These are phyloP conservation scores for Chaetomium sp. DNA, from an alignment of 2,329 filamentous ascomycete genomes.

Conservation along the genomic window DNA sequence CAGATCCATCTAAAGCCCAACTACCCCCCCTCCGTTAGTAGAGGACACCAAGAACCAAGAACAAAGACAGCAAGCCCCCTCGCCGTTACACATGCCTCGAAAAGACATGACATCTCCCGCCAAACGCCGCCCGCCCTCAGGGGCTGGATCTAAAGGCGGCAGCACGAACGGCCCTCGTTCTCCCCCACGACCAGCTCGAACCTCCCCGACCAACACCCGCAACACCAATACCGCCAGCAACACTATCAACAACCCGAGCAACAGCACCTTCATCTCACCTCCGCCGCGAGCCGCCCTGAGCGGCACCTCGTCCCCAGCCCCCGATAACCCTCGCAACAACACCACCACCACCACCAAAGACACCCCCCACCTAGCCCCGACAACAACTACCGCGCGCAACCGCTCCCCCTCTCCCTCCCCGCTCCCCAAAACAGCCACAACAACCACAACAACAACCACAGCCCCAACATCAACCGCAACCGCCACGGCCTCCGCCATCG, in stretches of 20 bases:
- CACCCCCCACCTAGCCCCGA: slow-evolving; percentile 39
- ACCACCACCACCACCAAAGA: neutral
- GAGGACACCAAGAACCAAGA: neutral
- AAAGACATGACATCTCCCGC: slow-evolving; percentile 47
- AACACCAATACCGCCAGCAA: neutral
- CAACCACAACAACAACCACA: slow-evolving; percentile 6
- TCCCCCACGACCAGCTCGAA: slow-evolving; percentile 25
- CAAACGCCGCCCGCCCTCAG: slow-evolving; percentile 46
- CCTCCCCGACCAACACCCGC: slow-evolving; percentile 16
- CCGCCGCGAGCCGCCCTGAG: slow-evolving; percentile 47
- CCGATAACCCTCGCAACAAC: slow-evolving; percentile 35
- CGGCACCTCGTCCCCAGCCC: slow-evolving; percentile 39
- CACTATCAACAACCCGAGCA: slow-evolving; percentile 3
- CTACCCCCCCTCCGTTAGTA: slow-evolving; percentile 1
- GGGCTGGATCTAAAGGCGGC: slow-evolving; percentile 22
- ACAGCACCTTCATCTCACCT: slow-evolving; percentile 41
- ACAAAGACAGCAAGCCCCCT: neutral
- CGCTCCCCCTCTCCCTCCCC: slow-evolving; percentile 31
- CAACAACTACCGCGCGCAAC: slow-evolving; percentile 32
- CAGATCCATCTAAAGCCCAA: neutral
- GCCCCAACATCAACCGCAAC: slow-evolving; percentile 21
- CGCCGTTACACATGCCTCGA: slow-evolving; percentile 24
- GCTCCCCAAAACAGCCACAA: slow-evolving; percentile 19
- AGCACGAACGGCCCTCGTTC: slow-evolving; percentile 19
- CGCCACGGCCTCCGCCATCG: neutral